Evolutionary conservation across 2,329 filamentous ascomycete species (phyloP), one percentile per base, ranked within the genome.

Genomic region (Microdochium paspali): DNA sequence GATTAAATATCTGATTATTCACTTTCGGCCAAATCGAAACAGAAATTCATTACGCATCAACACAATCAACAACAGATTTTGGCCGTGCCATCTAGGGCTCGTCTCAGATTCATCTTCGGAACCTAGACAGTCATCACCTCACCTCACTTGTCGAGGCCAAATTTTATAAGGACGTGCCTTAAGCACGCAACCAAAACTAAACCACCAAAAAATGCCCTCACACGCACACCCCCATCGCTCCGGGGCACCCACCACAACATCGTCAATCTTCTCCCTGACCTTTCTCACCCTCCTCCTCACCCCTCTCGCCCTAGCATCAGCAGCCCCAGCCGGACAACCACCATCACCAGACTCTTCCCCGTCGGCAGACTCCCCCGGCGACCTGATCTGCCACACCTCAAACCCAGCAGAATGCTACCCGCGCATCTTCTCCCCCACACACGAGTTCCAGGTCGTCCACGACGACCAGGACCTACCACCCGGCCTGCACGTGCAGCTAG

Each of bases 401-500:
- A 71, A 82, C 54, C 66, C 71, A 0, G 63, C 71, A 43, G 81
- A 84, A 49, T 87, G 83, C 61, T 87, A 87, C 54, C 80, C 82
- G 1, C 74, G 72, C 44, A 52, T 82, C 2, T 87, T 87, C 51
- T 69, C 76, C 47, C 69, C 83, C 1, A 86, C 82, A 1, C 66
- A 81, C 44, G 73, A 84, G 48, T 87, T 86, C 53, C 80, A 84
- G 60, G 57, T 65, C 7, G 71, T 87, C 35, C 78, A 72, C 50
- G 72, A 79, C 30, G 83, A 84, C 54, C 83, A 87, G 60, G 75
- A 84, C 31, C 59, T 87, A 3, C 82, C 83, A 1, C 64, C 71
- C 0, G 83, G 83, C 5, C 71, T 87, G 4, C 83, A 87, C 58
- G 73, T 86, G 46, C 76, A 82, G 32, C 64, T 87, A 47, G 78